A percentile compares a stretch with the other conserved stretches of the same genome.
These are phyloP conservation scores for Eustoma russellianum DNA, from an alignment of 257 asterid species.

Conservation along the genomic window DNA sequence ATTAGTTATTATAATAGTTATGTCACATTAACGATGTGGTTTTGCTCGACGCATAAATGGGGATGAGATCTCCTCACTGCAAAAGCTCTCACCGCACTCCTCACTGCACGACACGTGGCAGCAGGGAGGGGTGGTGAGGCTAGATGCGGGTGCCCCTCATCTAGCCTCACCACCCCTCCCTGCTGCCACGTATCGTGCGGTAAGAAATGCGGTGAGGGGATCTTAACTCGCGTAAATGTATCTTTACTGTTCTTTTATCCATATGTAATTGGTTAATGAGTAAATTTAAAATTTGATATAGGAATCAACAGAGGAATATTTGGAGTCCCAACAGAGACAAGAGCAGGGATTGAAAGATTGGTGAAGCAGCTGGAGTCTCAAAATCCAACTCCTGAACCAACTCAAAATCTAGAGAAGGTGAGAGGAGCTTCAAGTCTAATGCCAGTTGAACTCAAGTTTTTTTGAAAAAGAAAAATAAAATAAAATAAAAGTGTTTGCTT, in stretches of 20 bases:
- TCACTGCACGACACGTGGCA: too few relatives aligned
- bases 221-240: too few relatives aligned
- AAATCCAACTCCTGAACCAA: slow-evolving; percentile 78
- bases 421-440: background rate
- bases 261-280: background rate
- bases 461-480: background rate
- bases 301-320: slow-evolving; percentile 87
- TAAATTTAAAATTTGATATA: slow-evolving; percentile 3
- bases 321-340: slow-evolving; percentile 57
- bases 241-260: background rate
- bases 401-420: slow-evolving; percentile 62
- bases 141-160: too few relatives aligned
- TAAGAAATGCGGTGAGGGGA: too few relatives aligned
- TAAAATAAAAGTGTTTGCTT: background rate
- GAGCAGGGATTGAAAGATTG: slow-evolving; percentile 43
- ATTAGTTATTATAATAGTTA: too few relatives aligned
- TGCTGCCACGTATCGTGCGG: too few relatives aligned
- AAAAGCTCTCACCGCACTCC: too few relatives aligned
- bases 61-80: too few relatives aligned
- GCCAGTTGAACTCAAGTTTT: background rate
- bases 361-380: slow-evolving; percentile 60
- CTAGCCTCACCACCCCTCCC: too few relatives aligned
- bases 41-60: too few relatives aligned
- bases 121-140: too few relatives aligned
- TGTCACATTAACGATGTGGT: too few relatives aligned